Conservation (phyloP, 495 filamentous ascomycete species). For the Baudoinia panamericana region DNA sequence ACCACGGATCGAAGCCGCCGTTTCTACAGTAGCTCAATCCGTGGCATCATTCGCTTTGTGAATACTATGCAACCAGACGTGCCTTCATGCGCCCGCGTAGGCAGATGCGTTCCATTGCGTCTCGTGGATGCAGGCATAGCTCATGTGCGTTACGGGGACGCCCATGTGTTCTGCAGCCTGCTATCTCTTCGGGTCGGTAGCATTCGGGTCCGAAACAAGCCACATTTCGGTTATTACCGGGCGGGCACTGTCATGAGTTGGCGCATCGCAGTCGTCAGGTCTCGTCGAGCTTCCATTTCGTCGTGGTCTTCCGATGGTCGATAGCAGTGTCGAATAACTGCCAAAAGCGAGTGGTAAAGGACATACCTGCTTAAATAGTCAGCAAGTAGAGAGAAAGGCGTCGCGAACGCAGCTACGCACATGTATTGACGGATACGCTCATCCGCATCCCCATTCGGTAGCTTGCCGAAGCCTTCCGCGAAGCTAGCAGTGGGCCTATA, state of each 20-base stretch:
- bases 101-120: too few species aligned
- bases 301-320: constrained; percentile 23
- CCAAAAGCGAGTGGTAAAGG: constrained; percentile 26
- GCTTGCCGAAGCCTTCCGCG: constrained; percentile 32
- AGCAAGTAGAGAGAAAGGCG: constrained; percentile 39
- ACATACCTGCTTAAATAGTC: constrained; percentile 23
- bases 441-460: constrained; percentile 18
- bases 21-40: too few species aligned
- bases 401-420: constrained; percentile 70
- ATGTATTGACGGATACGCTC: constrained; percentile 26
- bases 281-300: constrained; percentile 27
- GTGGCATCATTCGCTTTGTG: too few species aligned
- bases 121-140: too few species aligned
- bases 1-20: too few species aligned
- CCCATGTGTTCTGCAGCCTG: too few species aligned
- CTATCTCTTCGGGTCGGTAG: too few species aligned
- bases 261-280: constrained; percentile 26
- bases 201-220: too few species aligned
- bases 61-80: too few species aligned
- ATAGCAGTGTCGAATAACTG: constrained; percentile 25
- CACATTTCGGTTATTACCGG: constrained; percentile 4
- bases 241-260: constrained; percentile 21
- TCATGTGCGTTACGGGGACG: too few species aligned
- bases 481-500: constrained; percentile 35
- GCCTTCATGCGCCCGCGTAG: too few species aligned